Percentiles rank a stretch among this genome's conserved stretches.
These are phyloP conservation scores for Pseudoneurospora amorphoporcata DNA, from an alignment of 495 filamentous ascomycete species.

Conservation along the genomic window DNA sequence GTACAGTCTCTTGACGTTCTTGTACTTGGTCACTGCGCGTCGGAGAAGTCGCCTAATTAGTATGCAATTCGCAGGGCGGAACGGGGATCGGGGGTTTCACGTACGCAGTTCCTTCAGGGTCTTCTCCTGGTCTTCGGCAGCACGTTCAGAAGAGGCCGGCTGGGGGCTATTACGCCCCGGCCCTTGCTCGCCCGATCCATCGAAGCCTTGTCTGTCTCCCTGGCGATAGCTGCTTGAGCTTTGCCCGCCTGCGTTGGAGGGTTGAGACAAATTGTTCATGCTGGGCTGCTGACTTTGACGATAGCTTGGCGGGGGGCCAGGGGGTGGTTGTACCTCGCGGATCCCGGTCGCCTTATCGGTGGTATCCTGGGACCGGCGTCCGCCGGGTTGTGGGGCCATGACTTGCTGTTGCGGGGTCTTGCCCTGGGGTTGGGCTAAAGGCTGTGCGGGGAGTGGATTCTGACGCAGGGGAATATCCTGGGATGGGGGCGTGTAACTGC, in stretches of 20 bases:
- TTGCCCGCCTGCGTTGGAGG: slow-evolving; percentile 23
- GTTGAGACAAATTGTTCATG: slow-evolving; percentile 32
- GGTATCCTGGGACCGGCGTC: slow-evolving; percentile 36
- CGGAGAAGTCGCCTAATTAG: not conserved
- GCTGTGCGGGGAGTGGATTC: slow-evolving; percentile 13
- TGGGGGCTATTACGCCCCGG: slow-evolving; percentile 54
- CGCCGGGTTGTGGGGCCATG: slow-evolving; percentile 43
- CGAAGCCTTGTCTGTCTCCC: slow-evolving; percentile 28
- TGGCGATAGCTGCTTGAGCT: slow-evolving; percentile 29
- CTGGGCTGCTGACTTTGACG: slow-evolving; percentile 37
- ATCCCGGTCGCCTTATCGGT: slow-evolving; percentile 22
- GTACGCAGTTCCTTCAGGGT: slow-evolving; percentile 58
- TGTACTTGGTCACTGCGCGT: slow-evolving; percentile 75
- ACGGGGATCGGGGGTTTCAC: slow-evolving; percentile 15
- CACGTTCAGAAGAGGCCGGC: slow-evolving; percentile 41
- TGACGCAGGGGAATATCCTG: slow-evolving; percentile 22
- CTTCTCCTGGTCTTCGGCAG: slow-evolving; percentile 43
- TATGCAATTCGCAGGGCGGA: not conserved
- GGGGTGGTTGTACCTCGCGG: slow-evolving; percentile 31
- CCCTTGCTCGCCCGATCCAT: slow-evolving; percentile 33
- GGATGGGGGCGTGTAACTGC: slow-evolving; percentile 24
- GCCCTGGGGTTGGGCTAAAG: slow-evolving; percentile 16
- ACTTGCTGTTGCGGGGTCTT: slow-evolving; percentile 24
- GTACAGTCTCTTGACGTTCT: slow-evolving; percentile 94
- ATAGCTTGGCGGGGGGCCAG: slow-evolving; percentile 38